Evolutionary conservation across 1,284 basidiomycete species (phyloP).

Genomic region (Vanrija sp.): DNA sequence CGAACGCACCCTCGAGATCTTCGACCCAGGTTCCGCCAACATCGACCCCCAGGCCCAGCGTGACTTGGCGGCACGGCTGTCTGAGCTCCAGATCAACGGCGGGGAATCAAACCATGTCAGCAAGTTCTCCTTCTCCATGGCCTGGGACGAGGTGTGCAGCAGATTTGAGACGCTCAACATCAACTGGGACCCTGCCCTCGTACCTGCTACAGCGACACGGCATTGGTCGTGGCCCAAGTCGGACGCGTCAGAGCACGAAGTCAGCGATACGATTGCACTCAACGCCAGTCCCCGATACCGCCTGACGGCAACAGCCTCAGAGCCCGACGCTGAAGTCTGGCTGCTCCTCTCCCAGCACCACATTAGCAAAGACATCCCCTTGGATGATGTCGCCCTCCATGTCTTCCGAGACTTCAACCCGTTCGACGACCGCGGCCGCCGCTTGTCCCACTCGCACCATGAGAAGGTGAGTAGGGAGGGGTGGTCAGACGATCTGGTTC

Average conservation of each 20-base stretch:
- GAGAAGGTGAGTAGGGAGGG: slow-evolving; percentile 10
- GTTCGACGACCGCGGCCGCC: not conserved
- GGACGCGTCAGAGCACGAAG: not conserved
- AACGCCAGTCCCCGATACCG: slow-evolving; percentile 25
- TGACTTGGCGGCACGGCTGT: not conserved
- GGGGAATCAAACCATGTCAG: too few species aligned
- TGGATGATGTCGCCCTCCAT: slow-evolving; percentile 69
- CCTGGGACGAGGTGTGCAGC: slow-evolving; percentile 70
- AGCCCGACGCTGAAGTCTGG: slow-evolving; percentile 58
- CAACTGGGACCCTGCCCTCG: slow-evolving; percentile 77
- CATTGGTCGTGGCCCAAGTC: slow-evolving; percentile 65
- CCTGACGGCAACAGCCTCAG: slow-evolving; percentile 16
- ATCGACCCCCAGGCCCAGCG: not conserved
- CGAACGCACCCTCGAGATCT: slow-evolving; percentile 32
- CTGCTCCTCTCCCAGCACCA: slow-evolving; percentile 75
- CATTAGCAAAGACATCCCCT: slow-evolving; percentile 55
- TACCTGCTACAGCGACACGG: slow-evolving; percentile 55
- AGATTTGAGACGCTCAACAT: slow-evolving; percentile 78
- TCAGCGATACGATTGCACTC: not conserved
- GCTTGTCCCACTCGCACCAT: slow-evolving; percentile 3
- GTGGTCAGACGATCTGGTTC: too few species aligned
- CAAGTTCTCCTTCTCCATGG: slow-evolving; percentile 33
- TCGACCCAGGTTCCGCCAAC: slow-evolving; percentile 34
- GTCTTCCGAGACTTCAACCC: slow-evolving; percentile 45
- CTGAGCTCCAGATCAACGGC: not conserved